Evolutionary conservation across 2,329 filamentous ascomycete species (phyloP).

Genomic region (Trichoderma lentiforme): DNA sequence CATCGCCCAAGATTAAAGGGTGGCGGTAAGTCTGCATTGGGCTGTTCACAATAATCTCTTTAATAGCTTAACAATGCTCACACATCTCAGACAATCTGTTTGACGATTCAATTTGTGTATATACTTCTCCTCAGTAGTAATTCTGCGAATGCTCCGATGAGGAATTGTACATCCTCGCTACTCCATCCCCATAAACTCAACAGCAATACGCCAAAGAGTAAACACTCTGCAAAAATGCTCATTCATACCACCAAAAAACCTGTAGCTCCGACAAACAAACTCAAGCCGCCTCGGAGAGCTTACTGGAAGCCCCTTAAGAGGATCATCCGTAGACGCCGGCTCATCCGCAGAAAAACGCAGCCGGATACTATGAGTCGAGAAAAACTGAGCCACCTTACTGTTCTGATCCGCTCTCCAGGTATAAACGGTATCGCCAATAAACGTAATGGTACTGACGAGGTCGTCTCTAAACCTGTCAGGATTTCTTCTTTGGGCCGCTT

Average conservation of each 20-base stretch:
- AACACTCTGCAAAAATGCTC: neutral
- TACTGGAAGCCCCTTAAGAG: neutral
- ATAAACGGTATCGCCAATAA: neutral
- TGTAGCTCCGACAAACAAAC: neutral
- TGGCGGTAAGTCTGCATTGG: too few species aligned
- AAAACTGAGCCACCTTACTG: neutral
- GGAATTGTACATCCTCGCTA: neutral
- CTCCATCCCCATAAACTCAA: neutral
- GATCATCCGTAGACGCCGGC: neutral
- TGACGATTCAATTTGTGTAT: neutral
- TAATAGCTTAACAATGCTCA: neutral
- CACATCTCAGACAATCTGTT: neutral
- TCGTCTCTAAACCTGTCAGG: neutral
- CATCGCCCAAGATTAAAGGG: too few species aligned
- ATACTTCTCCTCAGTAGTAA: neutral
- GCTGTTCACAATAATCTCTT: neutral
- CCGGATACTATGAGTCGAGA: neutral
- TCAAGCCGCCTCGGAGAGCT: neutral
- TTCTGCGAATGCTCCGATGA: neutral
- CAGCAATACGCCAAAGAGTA: neutral
- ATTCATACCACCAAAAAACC: neutral
- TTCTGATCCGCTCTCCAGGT: neutral
- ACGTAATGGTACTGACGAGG: neutral
- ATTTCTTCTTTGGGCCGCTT: neutral
- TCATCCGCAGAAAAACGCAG: neutral